Evolutionary conservation across 1,284 basidiomycete genomes (phyloP), one percentile per base, ranked within the genome.

Genomic region (Cutaneotrichosporon curvatum): DNA sequence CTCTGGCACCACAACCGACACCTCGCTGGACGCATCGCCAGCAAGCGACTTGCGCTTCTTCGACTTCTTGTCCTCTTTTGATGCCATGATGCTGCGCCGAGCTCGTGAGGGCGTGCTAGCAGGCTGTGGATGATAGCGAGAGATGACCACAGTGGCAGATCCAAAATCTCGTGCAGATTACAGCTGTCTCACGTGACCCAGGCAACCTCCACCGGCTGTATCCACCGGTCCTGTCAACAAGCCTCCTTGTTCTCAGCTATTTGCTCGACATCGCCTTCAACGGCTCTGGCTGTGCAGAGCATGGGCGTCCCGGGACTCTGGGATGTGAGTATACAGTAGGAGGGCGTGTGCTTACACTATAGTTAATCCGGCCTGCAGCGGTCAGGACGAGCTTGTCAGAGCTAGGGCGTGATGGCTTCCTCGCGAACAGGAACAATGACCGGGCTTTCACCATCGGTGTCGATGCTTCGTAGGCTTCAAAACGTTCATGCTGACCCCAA

Each of bases 261-360:
- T 34, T 16, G 6, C 15, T 14, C 32, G 16, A 34, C 32, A n/a
- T 34, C 15, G 7, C 32, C 16, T 10, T 34, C n/a, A 16, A 10
- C 7, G 8, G n/a, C 14, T 34, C 15, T 7, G 16, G 32, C 32
- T 9, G 14, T 7, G 15, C 32, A 34, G 32, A 34, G 5, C 22
- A 74, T 74, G 72, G 72, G 72, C 21, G 70, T 74, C 5, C 61
- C 65, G 15, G 70, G 70, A 14, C 52, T 74, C 19, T 74, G 72
- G 72, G 71, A 73, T 42, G 72, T 74, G 47, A 56, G 70, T 63
- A 25, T 2, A 12, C 2, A 11, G 16, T 6, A 4, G 4, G 4
- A 18, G 11, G 4, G n/a, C 32, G 7, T 31, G 22, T 20, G 16
- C n/a, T 43, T 10, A 19, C 28, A 45, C n/a, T 11, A 14, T 45